A percentile compares a stretch with the other conserved stretches of the same genome.
These are phyloP conservation scores for Rosa chinensis DNA, from an alignment of 306 rosid genomes.

Conservation along the genomic window DNA sequence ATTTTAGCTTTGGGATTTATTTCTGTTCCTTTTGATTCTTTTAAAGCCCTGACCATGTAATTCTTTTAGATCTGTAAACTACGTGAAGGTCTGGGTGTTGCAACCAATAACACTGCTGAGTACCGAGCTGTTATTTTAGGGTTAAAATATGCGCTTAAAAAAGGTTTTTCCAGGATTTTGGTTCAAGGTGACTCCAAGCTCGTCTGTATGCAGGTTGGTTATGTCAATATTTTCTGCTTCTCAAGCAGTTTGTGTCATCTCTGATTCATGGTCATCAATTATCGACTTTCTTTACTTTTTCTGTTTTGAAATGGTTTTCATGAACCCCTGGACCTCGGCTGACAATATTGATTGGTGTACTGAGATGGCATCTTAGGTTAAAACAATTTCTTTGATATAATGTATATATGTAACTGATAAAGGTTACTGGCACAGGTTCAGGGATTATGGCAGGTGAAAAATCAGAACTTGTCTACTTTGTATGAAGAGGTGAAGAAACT, in stretches of 20 bases:
- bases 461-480: constrained; percentile 53
- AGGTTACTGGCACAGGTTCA: constrained; percentile 59
- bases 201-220: constrained; percentile 88
- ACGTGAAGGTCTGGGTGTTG: constrained; percentile 82
- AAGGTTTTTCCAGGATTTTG: constrained; percentile 62
- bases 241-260: background rate
- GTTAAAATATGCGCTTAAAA: constrained; percentile 73
- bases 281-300: background rate
- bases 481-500: constrained; percentile 66
- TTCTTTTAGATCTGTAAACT: constrained; percentile 65
- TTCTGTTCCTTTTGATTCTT: constrained; percentile 9
- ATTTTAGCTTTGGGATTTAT: constrained; percentile 26
- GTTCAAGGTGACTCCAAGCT: constrained; percentile 92
- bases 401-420: background rate
- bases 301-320: background rate
- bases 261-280: constrained; percentile 1
- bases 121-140: constrained; percentile 88
- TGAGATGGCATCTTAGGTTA: background rate
- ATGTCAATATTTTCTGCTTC: background rate
- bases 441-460: constrained; percentile 78
- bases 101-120: constrained; percentile 87
- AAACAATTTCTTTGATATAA: background rate
- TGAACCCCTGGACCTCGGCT: background rate
- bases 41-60: constrained; percentile 33
- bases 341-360: background rate